phyloP scores from a whole-genome alignment of 2,329 filamentous ascomycete genomes.

The Trichoderma citrinoviride region DNA sequence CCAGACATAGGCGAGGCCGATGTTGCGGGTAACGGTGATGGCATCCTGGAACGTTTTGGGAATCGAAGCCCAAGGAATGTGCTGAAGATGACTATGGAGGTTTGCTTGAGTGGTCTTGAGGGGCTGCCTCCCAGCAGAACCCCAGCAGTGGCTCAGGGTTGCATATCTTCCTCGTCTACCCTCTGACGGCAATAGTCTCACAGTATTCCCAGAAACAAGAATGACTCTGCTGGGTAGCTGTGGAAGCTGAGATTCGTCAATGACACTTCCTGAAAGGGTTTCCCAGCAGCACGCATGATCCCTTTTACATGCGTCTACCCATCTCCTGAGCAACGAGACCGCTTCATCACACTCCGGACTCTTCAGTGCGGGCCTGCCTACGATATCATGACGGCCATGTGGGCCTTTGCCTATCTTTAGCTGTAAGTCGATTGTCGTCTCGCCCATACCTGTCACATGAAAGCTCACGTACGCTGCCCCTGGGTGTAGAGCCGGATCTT shows the following conservation, averaged over 20 bases:
- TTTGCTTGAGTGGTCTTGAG: constrained; percentile 18
- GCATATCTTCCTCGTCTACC: constrained; percentile 14
- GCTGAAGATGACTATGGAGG: constrained; percentile 5
- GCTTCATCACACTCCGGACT: constrained; percentile 10
- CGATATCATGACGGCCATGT: constrained; percentile 3
- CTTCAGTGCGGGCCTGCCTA: constrained; percentile 15
- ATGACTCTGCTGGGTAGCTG: constrained; percentile 16
- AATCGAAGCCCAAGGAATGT: constrained; percentile 21
- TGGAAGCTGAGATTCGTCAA: constrained; percentile 8
- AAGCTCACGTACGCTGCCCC: constrained; percentile 6
- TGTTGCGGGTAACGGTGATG: constrained; percentile 10
- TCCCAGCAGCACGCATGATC: constrained; percentile 14
- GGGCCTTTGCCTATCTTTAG: neutral
- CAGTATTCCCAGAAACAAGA: neutral
- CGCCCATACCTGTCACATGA: neutral
- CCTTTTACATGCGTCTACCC: constrained; percentile 17
- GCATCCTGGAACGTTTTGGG: constrained; percentile 23
- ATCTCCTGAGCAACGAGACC: constrained; percentile 8
- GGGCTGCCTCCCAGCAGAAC: constrained; percentile 12
- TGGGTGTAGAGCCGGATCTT: constrained; percentile 19
- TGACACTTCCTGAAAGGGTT: constrained; percentile 11
- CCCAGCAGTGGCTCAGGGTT: constrained; percentile 22
- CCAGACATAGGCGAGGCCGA: constrained; percentile 23
- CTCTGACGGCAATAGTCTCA: constrained; percentile 1
- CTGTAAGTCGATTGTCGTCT: constrained; percentile 6